Conservation (phyloP, 441 rosid species). For the Capsella rubella region DNA sequence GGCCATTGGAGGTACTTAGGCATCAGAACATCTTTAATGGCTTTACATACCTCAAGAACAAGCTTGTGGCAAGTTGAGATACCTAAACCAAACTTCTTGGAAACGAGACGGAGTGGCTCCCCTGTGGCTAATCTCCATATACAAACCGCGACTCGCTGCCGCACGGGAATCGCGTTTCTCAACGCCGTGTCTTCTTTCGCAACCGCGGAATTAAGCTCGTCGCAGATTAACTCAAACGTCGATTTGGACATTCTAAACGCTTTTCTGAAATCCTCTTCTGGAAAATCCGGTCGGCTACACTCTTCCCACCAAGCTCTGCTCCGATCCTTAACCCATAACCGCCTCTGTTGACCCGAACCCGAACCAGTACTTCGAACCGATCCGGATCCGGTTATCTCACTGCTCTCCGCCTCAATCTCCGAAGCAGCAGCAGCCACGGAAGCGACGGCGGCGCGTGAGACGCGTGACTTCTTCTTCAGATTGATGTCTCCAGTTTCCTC, state of each 20-base stretch:
- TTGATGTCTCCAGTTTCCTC: constrained; percentile 52
- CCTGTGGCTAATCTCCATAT: constrained; percentile 83
- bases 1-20: constrained; percentile 80
- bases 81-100: constrained; percentile 79
- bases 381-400: constrained; percentile 48
- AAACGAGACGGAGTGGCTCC: constrained; percentile 75
- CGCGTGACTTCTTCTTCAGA: constrained; percentile 64
- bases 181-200: constrained; percentile 82
- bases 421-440: constrained; percentile 48
- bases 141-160: constrained; percentile 83
- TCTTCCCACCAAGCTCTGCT: constrained; percentile 87
- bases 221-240: constrained; percentile 72
- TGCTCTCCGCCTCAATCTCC: constrained; percentile 33
- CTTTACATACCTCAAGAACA: constrained; percentile 76
- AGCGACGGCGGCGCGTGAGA: constrained; percentile 59
- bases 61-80: constrained; percentile 79
- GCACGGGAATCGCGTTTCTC: constrained; percentile 76
- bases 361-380: constrained; percentile 43
- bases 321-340: constrained; percentile 83
- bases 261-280: constrained; percentile 69
- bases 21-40: constrained; percentile 70
- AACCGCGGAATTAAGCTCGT: constrained; percentile 67
- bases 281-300: constrained; percentile 66
- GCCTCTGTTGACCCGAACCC: constrained; percentile 62
- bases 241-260: constrained; percentile 75